Conservation (phyloP, 1,139 yeast genomes). For the Saccharomyces hybrid region DNA sequence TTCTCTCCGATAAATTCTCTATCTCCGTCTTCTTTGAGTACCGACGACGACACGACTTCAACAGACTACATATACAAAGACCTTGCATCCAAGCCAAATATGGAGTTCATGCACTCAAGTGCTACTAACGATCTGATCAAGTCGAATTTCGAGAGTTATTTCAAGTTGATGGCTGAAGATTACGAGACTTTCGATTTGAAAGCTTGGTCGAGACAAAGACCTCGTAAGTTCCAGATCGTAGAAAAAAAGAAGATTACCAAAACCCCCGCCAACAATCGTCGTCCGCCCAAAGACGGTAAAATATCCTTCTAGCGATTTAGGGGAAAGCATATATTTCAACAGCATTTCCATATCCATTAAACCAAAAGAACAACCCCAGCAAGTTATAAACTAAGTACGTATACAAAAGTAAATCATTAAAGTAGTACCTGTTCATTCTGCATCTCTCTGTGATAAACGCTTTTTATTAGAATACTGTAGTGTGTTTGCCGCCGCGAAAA, state of each 20-base stretch:
- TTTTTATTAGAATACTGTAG: not conserved
- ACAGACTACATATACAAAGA: not conserved
- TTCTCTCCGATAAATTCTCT: conserved; percentile 6
- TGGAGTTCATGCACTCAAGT: not conserved
- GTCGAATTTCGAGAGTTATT: conserved; percentile 24
- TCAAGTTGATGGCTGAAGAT: conserved; percentile 24
- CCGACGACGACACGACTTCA: not conserved
- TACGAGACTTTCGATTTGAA: conserved; percentile 25
- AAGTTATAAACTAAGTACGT: not conserved
- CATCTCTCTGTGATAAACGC: too few species aligned
- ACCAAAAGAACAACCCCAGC: not conserved
- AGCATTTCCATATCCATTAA: not conserved
- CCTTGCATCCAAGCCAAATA: not conserved
- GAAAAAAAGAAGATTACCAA: conserved; percentile 2
- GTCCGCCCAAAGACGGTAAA: not conserved
- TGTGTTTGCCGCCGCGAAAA: not conserved
- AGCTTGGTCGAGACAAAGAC: not conserved
- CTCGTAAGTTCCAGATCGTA: conserved; percentile 8
- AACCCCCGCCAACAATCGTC: conserved; percentile 1
- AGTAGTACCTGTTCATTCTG: too few species aligned
- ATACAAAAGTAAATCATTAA: not conserved
- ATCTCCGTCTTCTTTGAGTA: conserved; percentile 3
- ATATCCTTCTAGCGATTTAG: not conserved
- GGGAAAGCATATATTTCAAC: not conserved
- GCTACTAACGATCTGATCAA: conserved; percentile 12